Evolutionary conservation across 2,329 filamentous ascomycete species (phyloP).

Genomic region (Colletotrichum echinochloae): DNA sequence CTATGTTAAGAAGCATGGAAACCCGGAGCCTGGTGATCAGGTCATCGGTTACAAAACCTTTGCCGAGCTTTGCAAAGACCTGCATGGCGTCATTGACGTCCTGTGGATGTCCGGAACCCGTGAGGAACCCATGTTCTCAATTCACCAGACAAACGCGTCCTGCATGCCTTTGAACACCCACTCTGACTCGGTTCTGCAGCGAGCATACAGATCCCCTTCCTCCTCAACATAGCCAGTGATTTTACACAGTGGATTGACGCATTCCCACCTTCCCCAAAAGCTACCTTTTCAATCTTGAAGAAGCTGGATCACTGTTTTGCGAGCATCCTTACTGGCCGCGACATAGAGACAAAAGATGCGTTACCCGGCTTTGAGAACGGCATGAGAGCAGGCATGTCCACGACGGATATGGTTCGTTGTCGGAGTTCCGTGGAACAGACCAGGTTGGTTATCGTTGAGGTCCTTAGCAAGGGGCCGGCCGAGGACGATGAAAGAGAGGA

Average conservation of each 20-base stretch:
- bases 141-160: neutral
- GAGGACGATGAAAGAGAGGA: slow-evolving; percentile 50
- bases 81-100: slow-evolving; percentile 81
- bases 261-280: slow-evolving; percentile 75
- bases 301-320: slow-evolving; percentile 90
- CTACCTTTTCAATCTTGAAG: slow-evolving; percentile 76
- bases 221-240: slow-evolving; percentile 81
- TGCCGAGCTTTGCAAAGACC: slow-evolving; percentile 77
- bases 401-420: slow-evolving; percentile 88
- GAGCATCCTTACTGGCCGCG: slow-evolving; percentile 75
- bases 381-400: slow-evolving; percentile 74
- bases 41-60: slow-evolving; percentile 70
- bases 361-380: slow-evolving; percentile 78
- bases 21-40: slow-evolving; percentile 58
- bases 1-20: slow-evolving; percentile 70
- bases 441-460: slow-evolving; percentile 76
- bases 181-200: slow-evolving; percentile 60
- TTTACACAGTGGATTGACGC: slow-evolving; percentile 78
- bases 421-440: slow-evolving; percentile 84
- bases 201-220: slow-evolving; percentile 83
- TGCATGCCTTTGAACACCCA: neutral
- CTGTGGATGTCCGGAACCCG: slow-evolving; percentile 90
- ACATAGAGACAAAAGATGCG: slow-evolving; percentile 72
- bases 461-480: slow-evolving; percentile 63
- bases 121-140: slow-evolving; percentile 56